Conservation (phyloP, 176 grass and related monocot genomes). For the Canna indica region DNA sequence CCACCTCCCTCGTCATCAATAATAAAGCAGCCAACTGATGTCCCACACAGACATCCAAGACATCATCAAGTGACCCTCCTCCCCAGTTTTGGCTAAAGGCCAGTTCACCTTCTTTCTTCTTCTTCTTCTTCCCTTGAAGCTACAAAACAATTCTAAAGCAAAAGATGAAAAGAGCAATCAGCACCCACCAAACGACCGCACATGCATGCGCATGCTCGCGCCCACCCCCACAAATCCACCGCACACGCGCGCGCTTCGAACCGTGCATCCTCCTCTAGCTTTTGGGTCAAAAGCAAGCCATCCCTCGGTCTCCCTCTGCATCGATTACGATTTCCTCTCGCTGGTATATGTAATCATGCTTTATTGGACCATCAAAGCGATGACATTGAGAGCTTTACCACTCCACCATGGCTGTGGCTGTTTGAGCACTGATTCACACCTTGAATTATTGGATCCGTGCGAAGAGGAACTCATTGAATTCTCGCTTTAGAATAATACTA, state of each 20-base stretch:
- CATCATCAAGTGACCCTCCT: not conserved
- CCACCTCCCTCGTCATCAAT: not conserved
- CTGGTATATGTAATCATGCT: not conserved
- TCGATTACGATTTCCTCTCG: not conserved
- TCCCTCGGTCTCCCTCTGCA: not conserved
- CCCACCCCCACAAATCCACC: not conserved
- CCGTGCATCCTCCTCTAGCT: not conserved
- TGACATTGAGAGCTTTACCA: not conserved
- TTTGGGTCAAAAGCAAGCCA: conserved; percentile 2
- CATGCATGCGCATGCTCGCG: not conserved
- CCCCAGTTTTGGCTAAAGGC: not conserved
- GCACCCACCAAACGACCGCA: not conserved
- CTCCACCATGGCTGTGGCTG: not conserved
- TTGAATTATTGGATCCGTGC: conserved; percentile 16
- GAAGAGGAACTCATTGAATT: not conserved
- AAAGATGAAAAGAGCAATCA: not conserved
- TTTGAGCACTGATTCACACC: not conserved
- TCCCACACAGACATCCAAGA: not conserved
- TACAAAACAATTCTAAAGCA: not conserved
- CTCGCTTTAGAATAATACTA: not conserved
- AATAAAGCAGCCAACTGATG: too few relatives aligned
- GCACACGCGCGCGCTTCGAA: not conserved
- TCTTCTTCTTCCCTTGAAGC: not conserved
- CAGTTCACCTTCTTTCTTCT: too few relatives aligned
- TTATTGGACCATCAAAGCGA: conserved; percentile 4